phyloP scores from a whole-genome alignment of 2,329 filamentous ascomycete genomes.

The Alternaria arbusti region DNA sequence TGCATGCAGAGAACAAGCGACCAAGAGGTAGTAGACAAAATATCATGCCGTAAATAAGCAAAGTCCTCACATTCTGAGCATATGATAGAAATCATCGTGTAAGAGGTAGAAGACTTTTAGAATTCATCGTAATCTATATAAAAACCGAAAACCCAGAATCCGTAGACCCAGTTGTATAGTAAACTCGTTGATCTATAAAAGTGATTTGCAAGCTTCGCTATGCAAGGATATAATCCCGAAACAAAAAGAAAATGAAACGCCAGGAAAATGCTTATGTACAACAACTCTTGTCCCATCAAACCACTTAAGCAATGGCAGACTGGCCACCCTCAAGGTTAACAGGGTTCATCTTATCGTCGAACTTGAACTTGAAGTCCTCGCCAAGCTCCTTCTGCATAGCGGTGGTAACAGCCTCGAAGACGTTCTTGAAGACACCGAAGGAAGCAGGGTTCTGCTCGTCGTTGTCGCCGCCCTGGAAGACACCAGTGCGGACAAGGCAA shows the following conservation, averaged over 20 bases:
- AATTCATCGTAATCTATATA: conserved; percentile 4
- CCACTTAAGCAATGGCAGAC: conserved; percentile 61
- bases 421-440: conserved; percentile 77
- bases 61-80: not conserved
- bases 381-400: conserved; percentile 74
- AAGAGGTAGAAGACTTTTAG: conserved; percentile 68
- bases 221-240: conserved; percentile 11
- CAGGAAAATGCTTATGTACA: conserved; percentile 8
- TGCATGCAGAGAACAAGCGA: not conserved
- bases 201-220: conserved; percentile 5
- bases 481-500: conserved; percentile 77
- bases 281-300: not conserved
- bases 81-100: conserved; percentile 55
- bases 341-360: conserved; percentile 74
- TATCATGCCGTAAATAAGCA: not conserved
- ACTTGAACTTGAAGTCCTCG: conserved; percentile 76
- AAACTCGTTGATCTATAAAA: conserved; percentile 10
- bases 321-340: conserved; percentile 61
- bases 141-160: conserved; percentile 1
- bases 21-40: not conserved
- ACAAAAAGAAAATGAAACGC: not conserved
- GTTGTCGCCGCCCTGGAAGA: conserved; percentile 78
- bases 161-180: not conserved
- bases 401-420: conserved; percentile 72
- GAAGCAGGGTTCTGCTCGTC: conserved; percentile 78